Conservation (phyloP, 2,329 filamentous ascomycete genomes). For the Cladophialophora yegresii region DNA sequence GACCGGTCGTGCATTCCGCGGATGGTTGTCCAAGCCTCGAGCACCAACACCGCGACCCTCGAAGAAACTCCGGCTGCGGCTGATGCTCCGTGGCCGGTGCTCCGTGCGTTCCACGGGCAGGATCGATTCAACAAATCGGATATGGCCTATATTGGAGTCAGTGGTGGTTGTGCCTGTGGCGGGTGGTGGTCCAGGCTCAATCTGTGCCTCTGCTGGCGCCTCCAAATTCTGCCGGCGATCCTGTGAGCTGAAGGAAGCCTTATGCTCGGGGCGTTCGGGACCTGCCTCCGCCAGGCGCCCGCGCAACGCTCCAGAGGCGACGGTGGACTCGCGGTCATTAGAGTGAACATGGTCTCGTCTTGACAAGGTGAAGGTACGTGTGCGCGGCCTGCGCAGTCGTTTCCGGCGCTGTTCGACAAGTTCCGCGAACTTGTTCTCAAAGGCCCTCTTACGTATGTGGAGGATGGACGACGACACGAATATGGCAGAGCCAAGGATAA, state of each 20-base stretch:
- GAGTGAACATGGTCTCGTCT: conserved; percentile 9
- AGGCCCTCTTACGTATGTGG: conserved; percentile 44
- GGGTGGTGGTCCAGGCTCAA: not conserved
- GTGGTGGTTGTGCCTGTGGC: not conserved
- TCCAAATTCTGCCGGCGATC: not conserved
- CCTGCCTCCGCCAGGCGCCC: conserved; percentile 20
- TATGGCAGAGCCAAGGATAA: conserved; percentile 51
- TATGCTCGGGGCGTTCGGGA: conserved; percentile 1
- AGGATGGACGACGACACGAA: conserved; percentile 51
- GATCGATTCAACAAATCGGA: conserved; percentile 23
- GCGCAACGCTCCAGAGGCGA: conserved; percentile 28
- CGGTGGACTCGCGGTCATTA: conserved; percentile 17
- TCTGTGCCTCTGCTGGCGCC: not conserved
- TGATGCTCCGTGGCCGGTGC: conserved; percentile 6
- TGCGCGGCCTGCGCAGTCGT: conserved; percentile 17
- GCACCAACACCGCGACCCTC: conserved; percentile 32
- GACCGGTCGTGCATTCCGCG: conserved; percentile 25
- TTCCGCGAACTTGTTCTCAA: conserved; percentile 35
- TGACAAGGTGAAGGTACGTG: conserved; percentile 22
- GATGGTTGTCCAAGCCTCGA: conserved; percentile 28
- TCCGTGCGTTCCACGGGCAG: conserved; percentile 14
- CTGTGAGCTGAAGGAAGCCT: not conserved
- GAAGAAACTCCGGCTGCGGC: conserved; percentile 25
- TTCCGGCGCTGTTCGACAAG: conserved; percentile 25
- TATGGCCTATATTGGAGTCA: conserved; percentile 15